phyloP scores from a whole-genome alignment of 331 rosid species.

The Prunus yedoensis region DNA sequence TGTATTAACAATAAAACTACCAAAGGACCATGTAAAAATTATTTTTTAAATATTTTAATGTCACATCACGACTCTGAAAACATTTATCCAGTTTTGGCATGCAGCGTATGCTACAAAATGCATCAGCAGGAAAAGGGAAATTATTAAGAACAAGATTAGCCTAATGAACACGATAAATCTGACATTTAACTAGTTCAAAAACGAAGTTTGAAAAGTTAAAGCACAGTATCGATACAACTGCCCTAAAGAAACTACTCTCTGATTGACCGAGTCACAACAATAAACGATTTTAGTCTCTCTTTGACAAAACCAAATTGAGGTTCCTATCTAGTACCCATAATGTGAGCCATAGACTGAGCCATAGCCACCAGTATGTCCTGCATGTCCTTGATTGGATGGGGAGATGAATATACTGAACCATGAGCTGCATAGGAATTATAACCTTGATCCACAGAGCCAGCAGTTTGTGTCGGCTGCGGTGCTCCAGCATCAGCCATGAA shows the following conservation, averaged over 20 bases:
- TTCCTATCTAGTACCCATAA: constrained; percentile 64
- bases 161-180: constrained; percentile 12
- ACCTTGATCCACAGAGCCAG: constrained; percentile 67
- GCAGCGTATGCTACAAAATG: background rate
- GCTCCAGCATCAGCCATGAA: constrained; percentile 93
- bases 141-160: background rate
- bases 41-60: no score
- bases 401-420: constrained; percentile 76
- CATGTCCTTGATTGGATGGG: constrained; percentile 72
- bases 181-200: constrained; percentile 24
- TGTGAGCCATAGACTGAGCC: constrained; percentile 78
- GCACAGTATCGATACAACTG: constrained; percentile 12
- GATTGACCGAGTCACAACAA: constrained; percentile 31
- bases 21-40: no score
- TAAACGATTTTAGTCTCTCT: constrained; percentile 19
- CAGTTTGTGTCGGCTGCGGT: constrained; percentile 50
- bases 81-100: no score
- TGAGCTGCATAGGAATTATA: constrained; percentile 70
- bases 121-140: no score
- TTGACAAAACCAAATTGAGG: constrained; percentile 1
- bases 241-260: constrained; percentile 21
- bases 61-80: no score
- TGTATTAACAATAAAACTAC: no score
- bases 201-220: background rate
- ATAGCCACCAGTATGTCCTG: constrained; percentile 59